A percentile compares a stretch with the other conserved stretches of the same genome.
Conservation (phyloP, 148 eudicot genomes). For the Fagopyrum homotropicum region DNA sequence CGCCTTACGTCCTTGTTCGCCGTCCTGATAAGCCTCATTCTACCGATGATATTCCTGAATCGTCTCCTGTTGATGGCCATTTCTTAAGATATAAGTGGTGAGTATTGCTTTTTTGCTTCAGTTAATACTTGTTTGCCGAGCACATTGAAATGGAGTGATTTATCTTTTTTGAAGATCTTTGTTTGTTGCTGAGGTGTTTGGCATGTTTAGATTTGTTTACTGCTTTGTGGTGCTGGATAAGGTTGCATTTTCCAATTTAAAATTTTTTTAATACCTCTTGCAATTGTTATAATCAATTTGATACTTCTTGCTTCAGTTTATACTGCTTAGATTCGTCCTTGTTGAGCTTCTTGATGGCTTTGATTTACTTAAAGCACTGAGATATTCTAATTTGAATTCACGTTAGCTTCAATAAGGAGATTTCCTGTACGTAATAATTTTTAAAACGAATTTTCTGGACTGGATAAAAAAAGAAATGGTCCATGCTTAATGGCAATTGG, state of each 20-base stretch:
- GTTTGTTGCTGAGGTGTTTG: neutral
- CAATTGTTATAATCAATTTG: neutral
- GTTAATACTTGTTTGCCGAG: neutral
- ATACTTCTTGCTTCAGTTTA: neutral
- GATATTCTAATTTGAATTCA: too few relatives aligned
- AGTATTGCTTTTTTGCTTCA: conserved; percentile 10
- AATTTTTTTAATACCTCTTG: neutral
- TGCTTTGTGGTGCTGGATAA: neutral
- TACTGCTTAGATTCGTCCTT: neutral
- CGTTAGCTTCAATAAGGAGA: too few relatives aligned
- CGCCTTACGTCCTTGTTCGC: conserved; percentile 75
- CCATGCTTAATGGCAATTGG: neutral
- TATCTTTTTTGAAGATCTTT: neutral
- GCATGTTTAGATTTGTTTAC: neutral
- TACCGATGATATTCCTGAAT: conserved; percentile 79
- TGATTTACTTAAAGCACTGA: neutral
- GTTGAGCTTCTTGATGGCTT: neutral
- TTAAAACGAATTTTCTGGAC: too few relatives aligned
- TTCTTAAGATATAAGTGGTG: conserved; percentile 90
- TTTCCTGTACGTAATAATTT: too few relatives aligned
- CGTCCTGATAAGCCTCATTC: conserved; percentile 53
- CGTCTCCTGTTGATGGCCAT: conserved; percentile 66
- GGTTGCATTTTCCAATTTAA: neutral
- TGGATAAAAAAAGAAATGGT: neutral
- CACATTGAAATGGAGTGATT: neutral